Percentiles rank a stretch among this genome's conserved stretches.
phyloP scores from a whole-genome alignment of 805 yeast genomes.

The Saturnispora zaruensis region DNA sequence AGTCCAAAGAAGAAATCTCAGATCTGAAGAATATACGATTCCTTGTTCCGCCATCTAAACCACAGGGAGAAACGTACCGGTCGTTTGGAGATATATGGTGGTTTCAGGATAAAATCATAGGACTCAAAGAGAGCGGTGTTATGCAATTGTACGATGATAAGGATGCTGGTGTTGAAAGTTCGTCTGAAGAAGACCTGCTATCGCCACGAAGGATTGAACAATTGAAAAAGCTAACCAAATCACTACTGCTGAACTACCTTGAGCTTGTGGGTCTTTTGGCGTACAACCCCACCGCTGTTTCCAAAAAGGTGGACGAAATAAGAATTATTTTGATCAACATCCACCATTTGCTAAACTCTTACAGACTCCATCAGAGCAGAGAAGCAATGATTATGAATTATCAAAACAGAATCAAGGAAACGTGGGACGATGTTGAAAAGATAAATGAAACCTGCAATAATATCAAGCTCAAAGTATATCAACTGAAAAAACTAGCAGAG shows the following conservation, averaged over 20 bases:
- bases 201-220: slow-evolving; percentile 56
- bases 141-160: slow-evolving; percentile 50
- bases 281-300: slow-evolving; percentile 56
- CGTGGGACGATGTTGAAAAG: slow-evolving; percentile 30
- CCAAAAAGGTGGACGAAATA: slow-evolving; percentile 63
- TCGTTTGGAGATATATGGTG: slow-evolving; percentile 92
- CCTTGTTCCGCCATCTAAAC: slow-evolving; percentile 56
- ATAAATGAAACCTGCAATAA: slow-evolving; percentile 35
- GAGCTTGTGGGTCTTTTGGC: slow-evolving; percentile 75
- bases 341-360: slow-evolving; percentile 85
- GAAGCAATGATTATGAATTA: slow-evolving; percentile 77
- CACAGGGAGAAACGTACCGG: slow-evolving; percentile 58
- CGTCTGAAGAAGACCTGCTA: slow-evolving; percentile 26
- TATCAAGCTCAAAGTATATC: slow-evolving; percentile 32
- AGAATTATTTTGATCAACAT: slow-evolving; percentile 76
- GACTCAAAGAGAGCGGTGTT: slow-evolving; percentile 69
- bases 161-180: slow-evolving; percentile 4
- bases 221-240: slow-evolving; percentile 69
- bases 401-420: slow-evolving; percentile 47
- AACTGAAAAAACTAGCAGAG: slow-evolving; percentile 12
- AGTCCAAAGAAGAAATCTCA: slow-evolving; percentile 19
- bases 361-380: slow-evolving; percentile 91
- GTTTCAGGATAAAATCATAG: slow-evolving; percentile 65
- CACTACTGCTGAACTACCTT: slow-evolving; percentile 69
- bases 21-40: slow-evolving; percentile 38